These are phyloP conservation scores for Saturnispora hagleri DNA, from an alignment of 805 yeast genomes.

Conservation along the genomic window DNA sequence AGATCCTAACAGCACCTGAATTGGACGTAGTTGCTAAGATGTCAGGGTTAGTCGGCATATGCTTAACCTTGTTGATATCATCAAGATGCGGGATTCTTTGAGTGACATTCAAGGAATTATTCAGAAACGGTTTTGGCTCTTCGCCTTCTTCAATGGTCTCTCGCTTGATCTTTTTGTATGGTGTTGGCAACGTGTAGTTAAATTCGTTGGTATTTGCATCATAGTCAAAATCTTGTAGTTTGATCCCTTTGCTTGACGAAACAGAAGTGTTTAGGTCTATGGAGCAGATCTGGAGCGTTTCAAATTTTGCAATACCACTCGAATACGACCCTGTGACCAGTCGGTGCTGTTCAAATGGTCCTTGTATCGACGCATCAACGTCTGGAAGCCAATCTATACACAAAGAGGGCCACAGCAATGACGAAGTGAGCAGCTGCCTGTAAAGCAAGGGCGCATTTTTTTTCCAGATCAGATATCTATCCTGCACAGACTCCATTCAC, in stretches of 20 bases:
- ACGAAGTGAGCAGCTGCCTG: slow-evolving; percentile 41
- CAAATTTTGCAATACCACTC: slow-evolving; percentile 34
- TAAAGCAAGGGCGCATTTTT: slow-evolving; percentile 51
- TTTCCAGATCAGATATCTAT: slow-evolving; percentile 45
- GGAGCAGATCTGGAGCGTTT: slow-evolving; percentile 16
- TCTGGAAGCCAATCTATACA: slow-evolving; percentile 60
- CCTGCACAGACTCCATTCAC: background rate
- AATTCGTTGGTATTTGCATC: slow-evolving; percentile 30
- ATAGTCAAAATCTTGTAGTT: slow-evolving; percentile 23
- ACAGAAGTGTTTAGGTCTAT: background rate
- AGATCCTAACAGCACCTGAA: slow-evolving; percentile 54
- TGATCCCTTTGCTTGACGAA: background rate
- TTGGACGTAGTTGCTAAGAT: slow-evolving; percentile 64
- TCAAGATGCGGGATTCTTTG: slow-evolving; percentile 63
- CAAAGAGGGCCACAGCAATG: slow-evolving; percentile 57
- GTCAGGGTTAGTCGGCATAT: slow-evolving; percentile 83
- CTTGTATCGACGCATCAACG: slow-evolving; percentile 26
- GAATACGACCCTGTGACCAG: slow-evolving; percentile 58
- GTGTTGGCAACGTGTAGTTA: slow-evolving; percentile 12
- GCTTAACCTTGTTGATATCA: slow-evolving; percentile 63
- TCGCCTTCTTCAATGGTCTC: background rate
- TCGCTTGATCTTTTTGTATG: slow-evolving; percentile 3
- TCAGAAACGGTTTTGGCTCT: slow-evolving; percentile 5
- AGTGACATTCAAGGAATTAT: slow-evolving; percentile 16
- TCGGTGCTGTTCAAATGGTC: slow-evolving; percentile 26